Base-by-base conservation (phyloP, 805 yeast species). In the Yarrowia deformans region DNA sequence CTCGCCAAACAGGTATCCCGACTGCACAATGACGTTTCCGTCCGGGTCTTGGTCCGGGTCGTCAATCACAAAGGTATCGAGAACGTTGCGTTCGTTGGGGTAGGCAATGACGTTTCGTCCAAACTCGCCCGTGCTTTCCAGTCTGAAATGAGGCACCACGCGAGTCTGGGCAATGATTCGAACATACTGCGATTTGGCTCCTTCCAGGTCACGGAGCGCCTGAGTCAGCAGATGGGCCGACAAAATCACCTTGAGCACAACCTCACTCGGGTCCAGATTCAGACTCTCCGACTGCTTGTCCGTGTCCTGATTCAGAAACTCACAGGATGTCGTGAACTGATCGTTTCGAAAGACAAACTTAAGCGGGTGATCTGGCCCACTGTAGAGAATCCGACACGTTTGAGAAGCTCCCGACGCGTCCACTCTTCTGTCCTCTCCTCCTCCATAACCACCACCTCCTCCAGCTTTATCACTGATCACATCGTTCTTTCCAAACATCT, bases 61-160 rank as follows among this genome's bases (percentile, higher is more conserved):
- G 40, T 77, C 77, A 9, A 81, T 78, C 49, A 77, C 81, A 39
- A 91, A 75, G 52, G 87, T 87, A 71, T 90, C 94, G 40, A 92
- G 76, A 13, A 87, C 84, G 1, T 86, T 80, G 72, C 84, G 82
- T 60, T 85, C 90, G 70, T 83, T 84, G 0, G 97, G 97, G 58
- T 88, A 82, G 10, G 84, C 82, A 23, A 91, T 80, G 74, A 89
- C 88, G 48, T 91, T 87, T 66, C 83, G 81, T 0, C 97, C 97
- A 56, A 90, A 82, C n/a, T 88, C 90, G 12, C 94, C 90, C 48
- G 82, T 83, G 0, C 95, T 88, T 6, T 90, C 84, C 67, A 92
- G 83, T 34, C 83, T 80, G 56, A 88, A 77, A 71, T 81, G 82
- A 43, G 83, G 80, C 6, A 77, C 72, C 9, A 37, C 68, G 19